Conservation (phyloP, 2,329 filamentous ascomycete genomes). For the Fusarium chaquense region DNA sequence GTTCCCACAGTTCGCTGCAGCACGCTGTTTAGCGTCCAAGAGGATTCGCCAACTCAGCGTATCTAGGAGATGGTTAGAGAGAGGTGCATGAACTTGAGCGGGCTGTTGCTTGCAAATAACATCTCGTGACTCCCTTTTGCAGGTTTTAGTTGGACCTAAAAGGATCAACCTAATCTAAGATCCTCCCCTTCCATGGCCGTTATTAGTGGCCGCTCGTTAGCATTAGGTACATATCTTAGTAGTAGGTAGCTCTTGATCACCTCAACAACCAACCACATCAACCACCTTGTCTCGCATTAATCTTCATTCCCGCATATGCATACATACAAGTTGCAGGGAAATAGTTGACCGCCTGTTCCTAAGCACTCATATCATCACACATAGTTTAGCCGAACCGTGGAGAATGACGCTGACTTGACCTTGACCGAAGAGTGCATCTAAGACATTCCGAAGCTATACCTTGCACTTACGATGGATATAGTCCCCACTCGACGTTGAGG, state of each 20-base stretch:
- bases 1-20: conserved; percentile 24
- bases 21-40: not conserved
- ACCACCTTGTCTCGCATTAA: conserved; percentile 17
- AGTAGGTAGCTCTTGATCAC: not conserved
- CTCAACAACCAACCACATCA: conserved; percentile 22
- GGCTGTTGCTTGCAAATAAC: conserved; percentile 20
- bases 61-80: not conserved
- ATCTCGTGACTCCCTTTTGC: conserved; percentile 38
- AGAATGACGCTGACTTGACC: conserved; percentile 19
- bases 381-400: conserved; percentile 2
- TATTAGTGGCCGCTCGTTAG: conserved; percentile 15
- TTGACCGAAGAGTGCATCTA: conserved; percentile 1
- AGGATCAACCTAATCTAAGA: conserved; percentile 8
- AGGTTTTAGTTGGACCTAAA: conserved; percentile 33
- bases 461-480: conserved; percentile 1
- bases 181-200: not conserved
- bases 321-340: not conserved
- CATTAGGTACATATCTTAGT: too few species aligned
- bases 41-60: conserved; percentile 32
- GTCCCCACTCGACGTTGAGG: conserved; percentile 2
- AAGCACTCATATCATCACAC: not conserved
- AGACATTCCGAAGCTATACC: conserved; percentile 2
- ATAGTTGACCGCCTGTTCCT: conserved; percentile 32
- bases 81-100: conserved; percentile 24
- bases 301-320: conserved; percentile 18